phyloP scores from a whole-genome alignment of 225 moss, liverwort and hornwort genomes.

The Climacium dendroides region DNA sequence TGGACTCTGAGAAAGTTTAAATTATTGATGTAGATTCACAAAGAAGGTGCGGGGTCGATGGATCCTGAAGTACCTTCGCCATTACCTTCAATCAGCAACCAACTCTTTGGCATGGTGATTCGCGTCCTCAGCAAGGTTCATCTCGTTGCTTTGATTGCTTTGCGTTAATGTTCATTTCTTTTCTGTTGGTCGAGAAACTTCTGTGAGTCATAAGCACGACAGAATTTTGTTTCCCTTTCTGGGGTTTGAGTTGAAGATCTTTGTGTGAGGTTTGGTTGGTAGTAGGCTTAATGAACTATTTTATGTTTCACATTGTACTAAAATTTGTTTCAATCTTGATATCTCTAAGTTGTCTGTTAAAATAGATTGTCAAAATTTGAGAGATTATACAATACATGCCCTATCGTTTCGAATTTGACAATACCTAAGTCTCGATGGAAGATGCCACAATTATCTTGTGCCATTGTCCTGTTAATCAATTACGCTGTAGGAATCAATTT shows the following conservation, averaged over 20 bases:
- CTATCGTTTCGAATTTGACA: neutral
- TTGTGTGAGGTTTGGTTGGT: neutral
- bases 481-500: neutral
- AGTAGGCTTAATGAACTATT: neutral
- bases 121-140: constrained; percentile 43
- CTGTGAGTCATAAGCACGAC: neutral
- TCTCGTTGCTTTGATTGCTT: neutral
- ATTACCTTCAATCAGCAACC: constrained; percentile 37
- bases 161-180: neutral
- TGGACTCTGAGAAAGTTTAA: neutral
- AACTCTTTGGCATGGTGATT: constrained; percentile 52
- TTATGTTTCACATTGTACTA: neutral
- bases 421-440: neutral
- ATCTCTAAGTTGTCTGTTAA: neutral
- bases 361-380: neutral
- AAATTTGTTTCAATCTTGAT: neutral
- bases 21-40: constrained; percentile 39
- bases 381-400: neutral
- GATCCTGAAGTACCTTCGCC: constrained; percentile 23
- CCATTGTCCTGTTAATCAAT: neutral
- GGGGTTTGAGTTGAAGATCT: neutral
- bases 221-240: neutral
- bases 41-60: constrained; percentile 29
- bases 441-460: neutral
- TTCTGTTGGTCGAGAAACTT: neutral